Evolutionary conservation across 192 early-diverging fungal genomes (phyloP), one percentile per base, ranked within the genome.

Genomic region (Phycomyces nitens): DNA sequence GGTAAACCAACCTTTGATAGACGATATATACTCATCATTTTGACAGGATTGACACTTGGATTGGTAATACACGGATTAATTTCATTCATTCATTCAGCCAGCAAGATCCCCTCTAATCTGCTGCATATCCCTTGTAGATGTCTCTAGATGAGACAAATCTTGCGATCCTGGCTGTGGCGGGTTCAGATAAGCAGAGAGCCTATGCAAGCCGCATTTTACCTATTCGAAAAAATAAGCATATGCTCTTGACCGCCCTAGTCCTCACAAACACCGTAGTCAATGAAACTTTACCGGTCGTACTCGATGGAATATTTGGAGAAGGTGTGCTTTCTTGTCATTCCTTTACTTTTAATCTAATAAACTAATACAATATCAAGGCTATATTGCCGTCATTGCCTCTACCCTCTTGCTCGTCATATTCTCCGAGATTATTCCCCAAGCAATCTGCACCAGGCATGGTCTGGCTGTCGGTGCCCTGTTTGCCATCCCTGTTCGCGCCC

Each of bases 381-480:
- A 89, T 55, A 85, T 85, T 39, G 94, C 94, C 0, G 82, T 98
- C 51, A 62, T 98, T 12, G 80, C 84, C 3, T 96, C 94, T 4
- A 96, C 89, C 6, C 84, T 79, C 0, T 64, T 94, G 16, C 86
- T 98, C 53, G 89, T 98, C 12, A 72, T 98, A 27, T 98, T 95
- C 78, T 93, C 92, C 50, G 95, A 97, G 77, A 92, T 97, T 55
- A 89, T 98, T 58, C 94, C 96, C 20, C 94, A 96, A 65, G 89
- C 94, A 10, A 77, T 96, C 7, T 96, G 94, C 62, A 85, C 93
- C 7, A 82, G 90, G 9, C 86, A 96, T 71, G 94, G 96, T 0
- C 81, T 98, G 42, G 84, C 86, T 3, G 84, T 98, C 34, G 96
- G 96, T 5, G 93, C 96, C 4, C 86, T 88, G 43, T 94, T 96